Base-by-base conservation (phyloP, 73 alveolate genomes). In the Tetrahymena elliotti region DNA sequence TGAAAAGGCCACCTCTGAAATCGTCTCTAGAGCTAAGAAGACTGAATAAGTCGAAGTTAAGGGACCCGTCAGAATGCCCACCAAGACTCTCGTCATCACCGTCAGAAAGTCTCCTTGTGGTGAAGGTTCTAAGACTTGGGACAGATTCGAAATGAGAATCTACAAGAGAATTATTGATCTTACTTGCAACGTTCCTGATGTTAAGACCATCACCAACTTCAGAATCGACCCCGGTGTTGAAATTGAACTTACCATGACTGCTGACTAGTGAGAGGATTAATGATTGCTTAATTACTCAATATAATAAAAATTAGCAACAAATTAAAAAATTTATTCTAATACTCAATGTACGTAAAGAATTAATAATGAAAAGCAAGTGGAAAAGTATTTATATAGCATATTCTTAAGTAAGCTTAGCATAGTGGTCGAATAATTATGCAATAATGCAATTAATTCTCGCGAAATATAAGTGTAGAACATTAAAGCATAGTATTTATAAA, bases 51-150 rank as follows among this genome's bases (percentile, higher is more conserved):
- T 94, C 83, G 83, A 39, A 33, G 93, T 94, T 93, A 94, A 96
- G 93, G 99, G 99, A 93, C 99, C 99, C 82, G 98, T 96, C 96
- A 97, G 98, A 95, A 98, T 98, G 97, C 99, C 99, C 68, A 98
- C 98, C 83, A 98, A 98, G 97, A 96, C 96, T 93, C 97, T 98
- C 82, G 97, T 97, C 93, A 96, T 98, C 95, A 97, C 99, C 41
- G 97, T 98, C 53, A 97, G 99, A 96, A 98, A 98, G 97, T 83
- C 97, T 93, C 99, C 99, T 36, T 98, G 99, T 93, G 99, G 99
- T 83, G 99, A 98, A 96, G 99, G 99, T 88, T 97, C 99, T 54
- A 98, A 98, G 97, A 98, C 99, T 53, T 98, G 98, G 98, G 99
- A 98, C 97, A 98, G 99, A 97, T 98, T 94, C 95, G 99, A 98